Evolutionary conservation across 2,329 filamentous ascomycete genomes (phyloP), one percentile per base, ranked within the genome.

Genomic region (Volutella citrinella): DNA sequence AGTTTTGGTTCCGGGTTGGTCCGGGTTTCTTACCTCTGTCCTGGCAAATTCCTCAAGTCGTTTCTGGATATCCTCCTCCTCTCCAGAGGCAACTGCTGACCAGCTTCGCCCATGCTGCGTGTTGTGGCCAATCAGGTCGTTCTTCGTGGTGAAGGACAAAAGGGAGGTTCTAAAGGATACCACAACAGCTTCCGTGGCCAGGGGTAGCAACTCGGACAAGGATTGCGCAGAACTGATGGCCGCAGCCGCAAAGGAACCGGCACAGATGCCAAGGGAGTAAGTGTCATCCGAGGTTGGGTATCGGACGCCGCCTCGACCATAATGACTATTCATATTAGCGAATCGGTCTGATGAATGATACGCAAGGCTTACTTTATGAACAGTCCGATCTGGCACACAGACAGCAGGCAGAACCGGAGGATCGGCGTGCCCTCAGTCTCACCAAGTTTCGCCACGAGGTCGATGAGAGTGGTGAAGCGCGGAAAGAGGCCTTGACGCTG

Each of bases 391-490:
- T 56, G 52, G 10, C 44, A 50, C 13, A 50, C 17, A 5, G 32
- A 43, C 19, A 48, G 26, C 15, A 54, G 47, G 21, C 44, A 53
- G 11, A 52, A 49, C n/a, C 32, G 38, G 19, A 54, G 31, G 10
- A 44, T 35, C 9, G 38, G 40, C 8, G 36, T 38, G 15, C 44
- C 48, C 11, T 42, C 34, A 5, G 43, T 46, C 11, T 51, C 43
- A 7, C 39, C 42, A 5, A 43, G 32, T 18, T 40, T 51, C 6
- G 50, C 43, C 4, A 47, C 38, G 5, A 56, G 32, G 12, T 56
- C 53, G 14, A 53, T 46, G 6, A 56, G 48, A 2, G 52, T 54
- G 3, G 52, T 54, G 27, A 56, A 56, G 4, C 40, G 45, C 27
- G 53, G 52, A 26, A 56, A 56, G 13, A 52, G 19, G 3, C 28